phyloP scores from a whole-genome alignment of 106 monocot species.

The Alisma plantagoaquatica region DNA sequence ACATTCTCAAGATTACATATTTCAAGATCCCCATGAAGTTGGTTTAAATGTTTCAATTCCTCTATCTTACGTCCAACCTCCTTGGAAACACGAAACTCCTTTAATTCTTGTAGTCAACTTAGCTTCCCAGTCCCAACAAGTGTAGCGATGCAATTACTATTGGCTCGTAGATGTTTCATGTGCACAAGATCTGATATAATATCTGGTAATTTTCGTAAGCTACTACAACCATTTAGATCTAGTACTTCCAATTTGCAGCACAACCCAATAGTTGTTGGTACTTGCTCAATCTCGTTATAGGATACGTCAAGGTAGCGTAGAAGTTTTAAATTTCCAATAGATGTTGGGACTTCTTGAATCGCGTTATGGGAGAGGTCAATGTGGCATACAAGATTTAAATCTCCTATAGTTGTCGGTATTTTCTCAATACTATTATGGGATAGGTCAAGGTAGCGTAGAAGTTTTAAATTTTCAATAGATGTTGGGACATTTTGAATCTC shows the following conservation, averaged over 20 bases:
- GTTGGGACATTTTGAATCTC: too few species aligned
- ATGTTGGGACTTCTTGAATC: too few species aligned
- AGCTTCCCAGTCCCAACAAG: background rate
- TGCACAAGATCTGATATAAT: background rate
- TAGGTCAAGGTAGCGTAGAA: constrained; percentile 26
- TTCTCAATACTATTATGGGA: background rate
- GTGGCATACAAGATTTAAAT: too few species aligned
- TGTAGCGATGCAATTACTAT: background rate
- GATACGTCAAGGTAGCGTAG: constrained; percentile 23
- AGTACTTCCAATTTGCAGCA: background rate
- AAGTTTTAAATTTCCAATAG: too few species aligned
- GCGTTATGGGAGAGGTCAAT: too few species aligned
- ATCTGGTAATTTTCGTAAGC: background rate
- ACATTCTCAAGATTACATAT: constrained; percentile 5
- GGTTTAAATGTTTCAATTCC: background rate
- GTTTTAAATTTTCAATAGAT: too few species aligned
- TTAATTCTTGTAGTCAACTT: background rate
- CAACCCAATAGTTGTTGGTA: background rate
- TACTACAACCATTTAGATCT: background rate
- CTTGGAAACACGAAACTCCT: background rate
- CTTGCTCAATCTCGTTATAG: background rate
- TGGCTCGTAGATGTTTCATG: background rate
- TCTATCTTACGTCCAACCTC: background rate
- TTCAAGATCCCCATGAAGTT: background rate
- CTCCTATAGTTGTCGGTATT: background rate